Evolutionary conservation across 2,329 filamentous ascomycete species (phyloP), one percentile per base, ranked within the genome.

Genomic region (Paradendryphiella salina): DNA sequence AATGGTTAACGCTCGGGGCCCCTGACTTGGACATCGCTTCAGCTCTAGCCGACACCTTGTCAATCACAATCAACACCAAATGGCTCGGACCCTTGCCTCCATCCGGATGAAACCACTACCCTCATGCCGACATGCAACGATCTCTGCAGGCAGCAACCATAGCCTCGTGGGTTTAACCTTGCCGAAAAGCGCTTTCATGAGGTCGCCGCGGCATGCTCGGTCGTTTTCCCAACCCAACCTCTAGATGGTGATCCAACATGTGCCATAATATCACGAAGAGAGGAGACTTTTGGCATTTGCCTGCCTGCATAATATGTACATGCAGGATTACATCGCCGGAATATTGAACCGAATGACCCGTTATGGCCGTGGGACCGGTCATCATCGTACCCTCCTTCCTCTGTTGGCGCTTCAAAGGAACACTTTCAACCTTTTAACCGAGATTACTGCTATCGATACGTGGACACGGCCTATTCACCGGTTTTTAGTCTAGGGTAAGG

Each of bases 381-480:
- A 36, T 23, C 18, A 21, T 6, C 23, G 17, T 20, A 39, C 39
- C 15, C 38, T 44, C 21, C 14, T 35, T 40, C 21, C 17, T 49
- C 23, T 39, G 35, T 20, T 42, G 28, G 18, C 34, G 23, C 33
- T 48, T 28, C 3, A 26, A 37, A 48, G 44, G 28, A 21, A 36
- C 47, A 38, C 35, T 43, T 10, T 43, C 28, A 37, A 29, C 34
- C 15, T 8, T 50, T 59, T 62, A 66, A 53, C 61, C 65, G 64
- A 67, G 46, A 66, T 66, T 52, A 52, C 65, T 45, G 38, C 51
- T 57, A 54, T 60, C 53, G 49, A 61, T 56, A 44, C 36, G 45
- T 35, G 14, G 32, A 46, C 41, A 49, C 50, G 51, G 52, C 51
- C 42, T 52, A 57, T 47, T 48, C 44, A 66, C 63, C 63, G 63